Evolutionary conservation across 2,329 filamentous ascomycete species (phyloP).

Genomic region (Ophiostoma triangulosporum): DNA sequence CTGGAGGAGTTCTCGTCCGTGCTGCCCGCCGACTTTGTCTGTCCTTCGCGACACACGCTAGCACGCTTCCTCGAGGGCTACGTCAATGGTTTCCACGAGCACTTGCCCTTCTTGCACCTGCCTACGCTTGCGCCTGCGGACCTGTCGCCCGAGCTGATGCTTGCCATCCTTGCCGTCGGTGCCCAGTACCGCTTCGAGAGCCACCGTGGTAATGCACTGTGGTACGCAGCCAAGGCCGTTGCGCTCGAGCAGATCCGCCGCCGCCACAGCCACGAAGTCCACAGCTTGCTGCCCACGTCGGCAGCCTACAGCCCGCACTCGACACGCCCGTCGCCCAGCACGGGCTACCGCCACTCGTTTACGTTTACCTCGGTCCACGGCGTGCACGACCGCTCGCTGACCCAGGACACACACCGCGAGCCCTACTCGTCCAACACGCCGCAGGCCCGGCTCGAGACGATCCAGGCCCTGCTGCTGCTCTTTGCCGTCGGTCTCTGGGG

Average conservation of each 20-base stretch:
- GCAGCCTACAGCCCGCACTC: slow-evolving; percentile 48
- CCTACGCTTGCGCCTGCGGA: slow-evolving; percentile 50
- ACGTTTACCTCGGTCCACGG: slow-evolving; percentile 42
- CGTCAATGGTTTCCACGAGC: slow-evolving; percentile 49
- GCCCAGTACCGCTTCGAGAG: slow-evolving; percentile 53
- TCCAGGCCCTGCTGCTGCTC: slow-evolving; percentile 48
- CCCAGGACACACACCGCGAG: slow-evolving; percentile 45
- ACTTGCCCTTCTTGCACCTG: slow-evolving; percentile 51
- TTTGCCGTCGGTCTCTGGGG: slow-evolving; percentile 50
- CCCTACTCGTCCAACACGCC: slow-evolving; percentile 46
- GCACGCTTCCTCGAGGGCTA: slow-evolving; percentile 59
- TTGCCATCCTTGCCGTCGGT: slow-evolving; percentile 55
- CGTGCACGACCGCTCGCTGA: slow-evolving; percentile 37
- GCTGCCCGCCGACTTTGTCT: slow-evolving; percentile 47
- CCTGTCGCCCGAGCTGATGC: slow-evolving; percentile 52
- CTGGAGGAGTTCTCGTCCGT: slow-evolving; percentile 48
- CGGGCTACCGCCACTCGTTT: slow-evolving; percentile 44
- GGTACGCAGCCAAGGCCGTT: slow-evolving; percentile 47
- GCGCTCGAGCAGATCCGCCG: slow-evolving; percentile 45
- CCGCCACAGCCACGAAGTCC: slow-evolving; percentile 42
- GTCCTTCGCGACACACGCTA: slow-evolving; percentile 56
- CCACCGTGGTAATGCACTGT: slow-evolving; percentile 43
- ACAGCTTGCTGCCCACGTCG: slow-evolving; percentile 41
- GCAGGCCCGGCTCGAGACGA: slow-evolving; percentile 48
- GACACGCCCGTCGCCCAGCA: slow-evolving; percentile 43